Base-by-base conservation (phyloP, 345 rosid genomes). In the Boechera divaricarpa region DNA sequence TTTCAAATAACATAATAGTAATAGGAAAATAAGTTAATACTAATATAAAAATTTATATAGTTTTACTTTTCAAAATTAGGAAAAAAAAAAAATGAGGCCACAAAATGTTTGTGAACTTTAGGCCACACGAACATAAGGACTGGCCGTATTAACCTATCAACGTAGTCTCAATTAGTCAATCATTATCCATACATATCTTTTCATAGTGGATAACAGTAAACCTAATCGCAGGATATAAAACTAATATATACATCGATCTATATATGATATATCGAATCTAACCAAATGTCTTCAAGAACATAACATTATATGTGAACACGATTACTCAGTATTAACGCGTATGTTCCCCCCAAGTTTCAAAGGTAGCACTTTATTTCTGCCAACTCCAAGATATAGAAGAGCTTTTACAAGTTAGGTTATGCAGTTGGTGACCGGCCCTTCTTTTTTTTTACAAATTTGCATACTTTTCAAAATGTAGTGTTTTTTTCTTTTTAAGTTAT, bases 401-500 rank as follows among this genome's bases (percentile, higher is more conserved):
- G 71, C 76, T 77, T 77, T 76, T 52, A 69, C 73, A 57, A 71
- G 56, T 77, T 77, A 77, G 77, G 77, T 72, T 69, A 72, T 49
- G 72, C 11, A 72, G 77, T 77, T 65, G 81, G 77, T 77, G 63
- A 72, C 81, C 73, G 62, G 77, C 63, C 54, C 73, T 64, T 33
- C 18, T 5, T 57, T 54, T 55, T 56, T 39, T 38, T 38, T 39
- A 53, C 26, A 21, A 16, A 16, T 60, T 33, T 52, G 44, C 54
- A 42, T n/a, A 59, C 15, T 52, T 69, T 62, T 62, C 51, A 69
- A 58, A 59, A 39, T 58, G 41, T 56, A 35, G 32, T 66, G 67
- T 57, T 32, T 57, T 32, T 35, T 49, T 13, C 5, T 13, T 21
- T 61, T 61, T 42, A 52, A 51, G 55, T 63, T 61, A 21, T 62